phyloP scores from a whole-genome alignment of 768 basidiomycete genomes.

The Boletus sp. region DNA sequence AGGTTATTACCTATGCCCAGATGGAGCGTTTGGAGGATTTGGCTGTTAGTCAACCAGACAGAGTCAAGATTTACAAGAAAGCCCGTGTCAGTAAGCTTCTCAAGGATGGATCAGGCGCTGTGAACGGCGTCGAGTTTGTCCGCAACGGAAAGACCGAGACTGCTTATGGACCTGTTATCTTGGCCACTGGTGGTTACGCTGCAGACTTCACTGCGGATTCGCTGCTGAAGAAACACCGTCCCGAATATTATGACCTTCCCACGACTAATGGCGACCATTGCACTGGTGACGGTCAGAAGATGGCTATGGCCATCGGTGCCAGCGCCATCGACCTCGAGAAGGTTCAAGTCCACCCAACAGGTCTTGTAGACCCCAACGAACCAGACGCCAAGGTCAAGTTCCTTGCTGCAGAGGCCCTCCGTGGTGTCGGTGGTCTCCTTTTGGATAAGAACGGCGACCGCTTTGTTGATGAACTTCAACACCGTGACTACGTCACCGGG shows the following conservation, averaged over 20 bases:
- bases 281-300: slow-evolving; percentile 94
- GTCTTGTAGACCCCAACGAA: slow-evolving; percentile 96
- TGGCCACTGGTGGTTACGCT: slow-evolving; percentile 96
- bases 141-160: slow-evolving; percentile 73
- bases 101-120: slow-evolving; percentile 77
- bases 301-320: slow-evolving; percentile 86
- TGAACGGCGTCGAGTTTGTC: slow-evolving; percentile 83
- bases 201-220: slow-evolving; percentile 92
- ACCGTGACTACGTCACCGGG: slow-evolving; percentile 91
- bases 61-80: slow-evolving; percentile 91
- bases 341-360: slow-evolving; percentile 98
- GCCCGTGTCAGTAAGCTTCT: slow-evolving; percentile 82
- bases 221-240: slow-evolving; percentile 89
- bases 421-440: slow-evolving; percentile 92
- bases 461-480: slow-evolving; percentile 95
- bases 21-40: slow-evolving; percentile 95
- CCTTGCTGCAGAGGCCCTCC: slow-evolving; percentile 94
- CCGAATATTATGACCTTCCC: slow-evolving; percentile 88
- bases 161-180: slow-evolving; percentile 87
- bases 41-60: slow-evolving; percentile 75
- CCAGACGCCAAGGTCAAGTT: slow-evolving; percentile 94
- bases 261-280: slow-evolving; percentile 98
- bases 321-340: slow-evolving; percentile 94
- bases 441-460: slow-evolving; percentile 89
- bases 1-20: slow-evolving; percentile 94